Base-by-base conservation (phyloP, 75 land plant genomes). In the Pinus taeda region DNA sequence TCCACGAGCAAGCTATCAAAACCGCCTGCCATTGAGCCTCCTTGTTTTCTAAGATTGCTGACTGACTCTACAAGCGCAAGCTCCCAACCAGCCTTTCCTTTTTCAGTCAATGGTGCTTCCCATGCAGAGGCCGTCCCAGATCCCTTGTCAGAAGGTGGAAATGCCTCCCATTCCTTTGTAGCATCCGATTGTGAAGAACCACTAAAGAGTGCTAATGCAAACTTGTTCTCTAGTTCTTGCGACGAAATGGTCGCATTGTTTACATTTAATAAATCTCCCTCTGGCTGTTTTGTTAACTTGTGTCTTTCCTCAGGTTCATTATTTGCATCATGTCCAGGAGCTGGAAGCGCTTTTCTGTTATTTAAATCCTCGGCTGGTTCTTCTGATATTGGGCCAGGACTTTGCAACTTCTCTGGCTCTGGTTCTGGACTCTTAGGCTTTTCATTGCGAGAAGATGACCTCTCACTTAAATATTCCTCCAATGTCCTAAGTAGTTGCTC, bases 11-110 rank as follows among this genome's bases (percentile, higher is more conserved):
- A 67, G 3, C 90, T 85, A 71, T 95, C 90, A 57, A 95, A 81
- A 29, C 94, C 96, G 26, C 96, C 98, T 1, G 84, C 89, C 77
- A 91, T 76, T n/a, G 87, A 60, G 1, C 80, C 78, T 64, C 79
- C 81, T 67, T 91, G 91, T 73, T 87, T 89, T 11, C 92, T 82
- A 1, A 95, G 81, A 57, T 88, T 92, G 75, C 95, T 94, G 0
- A 87, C 95, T 4, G 90, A 65, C 64, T 92, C 92, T 56, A 96
- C 93, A 63, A 96, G 77, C 0, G 97, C 98, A 18, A 96, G 84
- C 77, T 96, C 98, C 98, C 98, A 96, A 39, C 93, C 98, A 8
- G 95, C 94, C 77, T 88, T 90, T 4, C 88, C 90, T 26, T 62
- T 24, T 45, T 89, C 90, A 4, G 85, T 85, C 14, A 86, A 82